Percentiles rank a stretch among this genome's conserved stretches.
These are phyloP conservation scores for Ophiostoma piceae DNA, from an alignment of 2,329 filamentous ascomycete species.

Conservation along the genomic window DNA sequence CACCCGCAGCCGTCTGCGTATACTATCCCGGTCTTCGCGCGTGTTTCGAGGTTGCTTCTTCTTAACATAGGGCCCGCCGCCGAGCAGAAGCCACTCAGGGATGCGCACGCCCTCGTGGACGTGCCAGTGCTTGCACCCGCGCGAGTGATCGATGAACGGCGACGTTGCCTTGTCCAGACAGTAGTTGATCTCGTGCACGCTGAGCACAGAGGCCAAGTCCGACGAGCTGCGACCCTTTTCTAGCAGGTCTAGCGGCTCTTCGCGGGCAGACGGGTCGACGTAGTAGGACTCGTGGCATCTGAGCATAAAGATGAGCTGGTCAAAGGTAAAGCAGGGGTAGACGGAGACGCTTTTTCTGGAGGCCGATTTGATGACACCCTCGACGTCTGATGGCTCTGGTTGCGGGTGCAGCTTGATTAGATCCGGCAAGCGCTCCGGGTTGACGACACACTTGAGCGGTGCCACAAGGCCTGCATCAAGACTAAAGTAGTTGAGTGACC, in stretches of 20 bases:
- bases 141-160: not conserved
- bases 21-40: not conserved
- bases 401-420: not conserved
- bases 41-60: not conserved
- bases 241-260: not conserved
- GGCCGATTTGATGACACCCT: not conserved
- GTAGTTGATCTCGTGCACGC: conserved; percentile 1
- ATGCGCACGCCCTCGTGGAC: not conserved
- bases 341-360: not conserved
- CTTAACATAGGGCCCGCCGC: conserved; percentile 13
- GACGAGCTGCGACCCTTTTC: not conserved
- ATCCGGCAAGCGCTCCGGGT: not conserved
- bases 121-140: not conserved
- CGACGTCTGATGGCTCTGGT: too few species aligned
- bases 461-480: not conserved
- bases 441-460: not conserved
- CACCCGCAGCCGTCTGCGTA: conserved; percentile 3
- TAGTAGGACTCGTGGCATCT: not conserved
- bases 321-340: conserved; percentile 17
- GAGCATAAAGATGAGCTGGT: conserved; percentile 8
- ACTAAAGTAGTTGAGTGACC: not conserved
- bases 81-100: conserved; percentile 20
- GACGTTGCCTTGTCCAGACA: not conserved
- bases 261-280: not conserved
- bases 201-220: not conserved